Evolutionary conservation across 306 rosid species (phyloP).

Genomic region (Glycyrrhiza uralensis): DNA sequence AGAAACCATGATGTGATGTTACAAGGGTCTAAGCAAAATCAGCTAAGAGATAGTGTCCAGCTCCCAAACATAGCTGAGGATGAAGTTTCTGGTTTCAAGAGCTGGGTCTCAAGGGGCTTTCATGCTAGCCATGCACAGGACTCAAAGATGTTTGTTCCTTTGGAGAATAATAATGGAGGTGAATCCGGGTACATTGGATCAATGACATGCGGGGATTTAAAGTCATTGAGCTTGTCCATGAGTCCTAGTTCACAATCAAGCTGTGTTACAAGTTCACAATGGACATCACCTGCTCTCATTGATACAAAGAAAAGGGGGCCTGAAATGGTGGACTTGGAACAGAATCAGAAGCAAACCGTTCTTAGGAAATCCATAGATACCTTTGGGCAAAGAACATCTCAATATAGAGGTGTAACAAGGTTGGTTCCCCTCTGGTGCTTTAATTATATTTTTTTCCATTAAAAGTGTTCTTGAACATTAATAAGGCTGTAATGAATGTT

Average conservation of each 20-base stretch:
- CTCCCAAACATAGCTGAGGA: conserved; percentile 33
- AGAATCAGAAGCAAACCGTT: conserved; percentile 49
- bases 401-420: conserved; percentile 94
- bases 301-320: conserved; percentile 69
- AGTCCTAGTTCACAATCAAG: conserved; percentile 85
- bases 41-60: conserved; percentile 36
- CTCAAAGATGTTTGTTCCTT: conserved; percentile 39
- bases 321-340: conserved; percentile 42
- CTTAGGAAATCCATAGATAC: conserved; percentile 81
- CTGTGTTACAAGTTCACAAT: conserved; percentile 60
- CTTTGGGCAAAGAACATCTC: conserved; percentile 92
- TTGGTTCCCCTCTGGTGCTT: conserved; percentile 18
- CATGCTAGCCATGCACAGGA: conserved; percentile 27
- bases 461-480: background rate
- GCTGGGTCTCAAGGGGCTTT: conserved; percentile 50
- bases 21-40: conserved; percentile 36
- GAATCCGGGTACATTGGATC: conserved; percentile 48
- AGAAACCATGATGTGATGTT: conserved; percentile 36
- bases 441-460: background rate
- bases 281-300: conserved; percentile 39
- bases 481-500: background rate
- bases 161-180: conserved; percentile 45
- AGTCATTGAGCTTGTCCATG: conserved; percentile 65
- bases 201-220: conserved; percentile 56
- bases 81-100: conserved; percentile 36